phyloP scores from a whole-genome alignment of 73 alveolate species.

The Symbiodinium natans region DNA sequence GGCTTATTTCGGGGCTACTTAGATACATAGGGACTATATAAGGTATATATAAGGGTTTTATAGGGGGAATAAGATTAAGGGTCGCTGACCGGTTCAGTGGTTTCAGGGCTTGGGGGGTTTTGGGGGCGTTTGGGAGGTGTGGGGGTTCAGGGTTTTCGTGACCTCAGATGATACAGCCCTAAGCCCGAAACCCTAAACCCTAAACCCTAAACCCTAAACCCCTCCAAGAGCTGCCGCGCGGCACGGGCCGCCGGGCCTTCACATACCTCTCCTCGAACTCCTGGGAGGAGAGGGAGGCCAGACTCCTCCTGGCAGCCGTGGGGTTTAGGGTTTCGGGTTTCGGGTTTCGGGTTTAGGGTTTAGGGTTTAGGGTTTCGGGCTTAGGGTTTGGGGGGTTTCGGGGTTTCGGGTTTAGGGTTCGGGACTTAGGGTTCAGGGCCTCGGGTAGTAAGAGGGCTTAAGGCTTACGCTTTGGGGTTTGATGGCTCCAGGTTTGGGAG shows the following conservation, averaged over 20 bases:
- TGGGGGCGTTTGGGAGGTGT: no score
- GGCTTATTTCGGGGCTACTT: no score
- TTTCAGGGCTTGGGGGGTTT: no score
- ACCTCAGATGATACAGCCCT: no score
- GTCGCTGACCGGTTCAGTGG: no score
- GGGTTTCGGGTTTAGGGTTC: no score
- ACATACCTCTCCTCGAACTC: constrained; percentile 24
- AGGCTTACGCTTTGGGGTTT: no score
- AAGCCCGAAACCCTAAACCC: background rate
- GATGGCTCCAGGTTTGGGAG: no score
- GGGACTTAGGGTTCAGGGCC: background rate
- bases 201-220: background rate
- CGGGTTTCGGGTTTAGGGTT: background rate
- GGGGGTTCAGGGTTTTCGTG: no score
- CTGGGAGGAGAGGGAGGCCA: constrained; percentile 16
- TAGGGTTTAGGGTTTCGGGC: background rate
- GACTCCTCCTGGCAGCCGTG: background rate
- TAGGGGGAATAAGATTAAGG: no score
- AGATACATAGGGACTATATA: no score
- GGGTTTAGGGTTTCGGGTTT: background rate
- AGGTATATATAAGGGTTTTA: no score
- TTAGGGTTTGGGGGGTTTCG: background rate
- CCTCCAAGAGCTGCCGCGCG: background rate
- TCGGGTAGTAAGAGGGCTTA: background rate
- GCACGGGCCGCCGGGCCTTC: constrained; percentile 10